Evolutionary conservation across 2,329 filamentous ascomycete genomes (phyloP), one percentile per base, ranked within the genome.

Genomic region (Remersonia thermophila): DNA sequence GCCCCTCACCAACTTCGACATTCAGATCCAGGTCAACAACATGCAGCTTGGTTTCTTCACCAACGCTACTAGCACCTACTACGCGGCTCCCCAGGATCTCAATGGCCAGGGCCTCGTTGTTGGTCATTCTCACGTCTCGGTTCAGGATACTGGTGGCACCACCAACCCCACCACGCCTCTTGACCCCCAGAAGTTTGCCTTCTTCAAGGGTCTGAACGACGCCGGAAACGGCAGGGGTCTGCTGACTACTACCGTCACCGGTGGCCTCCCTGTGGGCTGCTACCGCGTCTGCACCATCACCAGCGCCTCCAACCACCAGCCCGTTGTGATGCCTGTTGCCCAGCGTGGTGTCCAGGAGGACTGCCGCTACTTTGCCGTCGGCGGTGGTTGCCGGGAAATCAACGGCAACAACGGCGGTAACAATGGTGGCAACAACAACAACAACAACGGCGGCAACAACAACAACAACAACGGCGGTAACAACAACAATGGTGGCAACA

Each of bases 131-230:
- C 73, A 77, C 56, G 59, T 77, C 40, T 72, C 67, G 16, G 58
- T 77, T 30, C 73, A 78, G 55, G 61, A 70, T 42, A 58, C 70
- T 32, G 73, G 72, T 34, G 55, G 55, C 51, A 56, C 53, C 15
- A 48, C 69, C 47, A 71, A 66, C 51, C 71, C 73, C 8, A 59
- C 49, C 7, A 47, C 54, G n/a, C 65, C 73, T 18, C 63, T 72
- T 5, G 65, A 76, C 42, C 62, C 73, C 23, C 55, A 51, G 15
- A 55, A 63, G 50, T 77, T 72, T 46, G 69, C 59, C 50, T 77
- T 77, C 55, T 78, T 79, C 68, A 77, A 78, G 63, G 74, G 74
- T 42, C 73, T 78, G 59, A 76, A 78, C 55, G 72, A 76, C 41
- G 63, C 57, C 12, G 73, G 72, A 25, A 66, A 79, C 47, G 67